phyloP scores from a whole-genome alignment of 352 stramenopile species.

The Paralagenidium karlingii region DNA sequence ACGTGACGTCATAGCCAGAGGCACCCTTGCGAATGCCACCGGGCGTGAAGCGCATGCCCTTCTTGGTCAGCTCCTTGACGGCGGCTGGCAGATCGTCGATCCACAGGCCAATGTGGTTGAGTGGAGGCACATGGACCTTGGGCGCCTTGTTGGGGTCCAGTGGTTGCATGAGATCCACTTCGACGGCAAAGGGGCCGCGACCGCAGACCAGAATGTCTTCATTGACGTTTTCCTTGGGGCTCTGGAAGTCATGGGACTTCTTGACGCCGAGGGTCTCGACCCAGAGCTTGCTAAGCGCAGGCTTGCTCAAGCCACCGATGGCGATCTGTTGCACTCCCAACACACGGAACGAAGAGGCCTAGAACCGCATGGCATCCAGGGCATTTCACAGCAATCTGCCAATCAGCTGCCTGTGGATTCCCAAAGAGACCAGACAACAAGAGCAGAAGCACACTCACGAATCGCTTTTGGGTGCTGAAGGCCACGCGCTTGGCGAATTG shows the following conservation, averaged over 20 bases:
- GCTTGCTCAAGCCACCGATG: slow-evolving; percentile 87
- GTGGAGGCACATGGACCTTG: slow-evolving; percentile 90
- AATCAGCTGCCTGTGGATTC: too few species aligned
- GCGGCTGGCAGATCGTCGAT: slow-evolving; percentile 90
- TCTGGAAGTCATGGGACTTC: slow-evolving; percentile 55
- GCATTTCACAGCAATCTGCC: too few species aligned
- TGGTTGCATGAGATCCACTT: slow-evolving; percentile 98
- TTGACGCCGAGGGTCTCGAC: slow-evolving; percentile 66
- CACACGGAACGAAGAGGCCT: slow-evolving; percentile 92
- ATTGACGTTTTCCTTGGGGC: slow-evolving; percentile 95
- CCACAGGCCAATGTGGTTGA: slow-evolving; percentile 99
- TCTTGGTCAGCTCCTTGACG: slow-evolving; percentile 85
- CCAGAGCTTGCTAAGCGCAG: slow-evolving; percentile 74
- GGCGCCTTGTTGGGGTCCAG: slow-evolving; percentile 87
- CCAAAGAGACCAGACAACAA: too few species aligned
- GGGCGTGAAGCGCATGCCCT: slow-evolving; percentile 93
- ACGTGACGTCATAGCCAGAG: slow-evolving; percentile 94
- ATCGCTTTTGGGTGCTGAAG: too few species aligned
- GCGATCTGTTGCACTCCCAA: slow-evolving; percentile 97
- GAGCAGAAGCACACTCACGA: too few species aligned
- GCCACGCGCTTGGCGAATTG: too few species aligned
- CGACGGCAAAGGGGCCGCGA: slow-evolving; percentile 84
- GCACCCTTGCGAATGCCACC: slow-evolving; percentile 95
- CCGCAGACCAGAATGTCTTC: slow-evolving; percentile 96
- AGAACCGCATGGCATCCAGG: too few species aligned